Evolutionary conservation across 2,329 filamentous ascomycete species (phyloP), one percentile per base, ranked within the genome.

Genomic region (Exophiala dermatitidis): DNA sequence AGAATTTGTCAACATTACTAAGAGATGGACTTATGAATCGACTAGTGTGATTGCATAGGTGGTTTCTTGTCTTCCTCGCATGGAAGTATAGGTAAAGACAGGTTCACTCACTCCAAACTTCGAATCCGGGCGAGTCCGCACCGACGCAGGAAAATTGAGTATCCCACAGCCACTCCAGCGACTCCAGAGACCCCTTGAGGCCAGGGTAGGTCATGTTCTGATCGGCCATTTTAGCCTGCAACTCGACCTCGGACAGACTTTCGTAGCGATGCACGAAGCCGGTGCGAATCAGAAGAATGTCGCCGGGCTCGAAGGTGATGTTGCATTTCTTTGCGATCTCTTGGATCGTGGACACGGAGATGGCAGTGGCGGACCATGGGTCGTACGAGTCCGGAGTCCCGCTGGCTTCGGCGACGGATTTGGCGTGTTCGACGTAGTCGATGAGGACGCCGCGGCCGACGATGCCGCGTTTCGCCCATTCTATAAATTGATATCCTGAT

Each of bases 221-320:
- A 4, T 66, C 64, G 3, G 61, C 54, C 5, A 65, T 67, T 3
- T 64, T 66, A 28, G 55, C 61, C n/a, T 54, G 58, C n/a, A 69
- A 65, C 34, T 69, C 66, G 8, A 62, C 64, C 0, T 64, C 54
- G 1, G 61, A 68, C 4, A 74, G 75, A 3, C 67, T 67, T 57
- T 80, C 70, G 50, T 85, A 78, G 3, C 75, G 69, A 58, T 83
- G 75, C 7, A 81, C 79, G 59, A 77, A 79, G 0, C 84, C 84
- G 4, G 57, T 61, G 8, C 59, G 58, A 26, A 63, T 53, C n/a
- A 63, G 43, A 1, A 63, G 52, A 37, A 61, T 47, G 40, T 63
- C 60, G 2, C 60, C 60, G 12, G 41, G 37, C 9, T 53, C 53
- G 31, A 63, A 63, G 7, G 30, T 53, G 26, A 63, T 46, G 1